Conservation (phyloP, 495 filamentous ascomycete species). For the Hypoxylon lenormandii region DNA sequence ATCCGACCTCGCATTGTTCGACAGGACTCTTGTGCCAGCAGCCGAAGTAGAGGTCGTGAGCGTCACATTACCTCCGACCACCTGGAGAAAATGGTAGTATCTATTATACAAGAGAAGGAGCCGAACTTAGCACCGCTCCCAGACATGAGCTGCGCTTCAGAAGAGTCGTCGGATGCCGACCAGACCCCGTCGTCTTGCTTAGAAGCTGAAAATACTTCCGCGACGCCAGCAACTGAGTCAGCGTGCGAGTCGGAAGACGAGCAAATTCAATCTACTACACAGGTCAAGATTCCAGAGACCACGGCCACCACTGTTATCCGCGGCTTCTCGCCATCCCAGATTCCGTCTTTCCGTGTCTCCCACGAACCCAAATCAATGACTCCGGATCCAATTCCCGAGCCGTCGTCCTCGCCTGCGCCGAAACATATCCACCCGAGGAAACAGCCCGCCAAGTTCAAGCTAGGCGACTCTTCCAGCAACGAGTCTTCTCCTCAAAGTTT, state of each 20-base stretch:
- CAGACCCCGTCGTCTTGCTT: slow-evolving; percentile 38
- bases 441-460: slow-evolving; percentile 65
- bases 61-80: slow-evolving; percentile 90
- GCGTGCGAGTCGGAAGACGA: slow-evolving; percentile 47
- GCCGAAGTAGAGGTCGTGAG: slow-evolving; percentile 76
- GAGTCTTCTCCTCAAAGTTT: slow-evolving; percentile 62
- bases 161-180: slow-evolving; percentile 41
- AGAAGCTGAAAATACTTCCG: slow-evolving; percentile 53
- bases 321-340: slow-evolving; percentile 84
- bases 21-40: slow-evolving; percentile 67
- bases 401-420: slow-evolving; percentile 59
- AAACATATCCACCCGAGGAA: slow-evolving; percentile 63
- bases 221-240: slow-evolving; percentile 73
- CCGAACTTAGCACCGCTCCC: slow-evolving; percentile 71
- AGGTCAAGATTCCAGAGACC: slow-evolving; percentile 50
- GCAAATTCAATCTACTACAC: slow-evolving; percentile 34
- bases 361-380: slow-evolving; percentile 45
- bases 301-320: slow-evolving; percentile 77
- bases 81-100: slow-evolving; percentile 88
- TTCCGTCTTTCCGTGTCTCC: slow-evolving; percentile 68
- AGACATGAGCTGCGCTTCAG: slow-evolving; percentile 58
- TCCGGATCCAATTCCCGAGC: slow-evolving; percentile 57
- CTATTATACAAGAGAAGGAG: slow-evolving; percentile 81
- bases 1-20: slow-evolving; percentile 68
- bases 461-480: slow-evolving; percentile 66